These are phyloP conservation scores for Aspergillus steynii DNA, from an alignment of 495 filamentous ascomycete genomes.

Conservation along the genomic window DNA sequence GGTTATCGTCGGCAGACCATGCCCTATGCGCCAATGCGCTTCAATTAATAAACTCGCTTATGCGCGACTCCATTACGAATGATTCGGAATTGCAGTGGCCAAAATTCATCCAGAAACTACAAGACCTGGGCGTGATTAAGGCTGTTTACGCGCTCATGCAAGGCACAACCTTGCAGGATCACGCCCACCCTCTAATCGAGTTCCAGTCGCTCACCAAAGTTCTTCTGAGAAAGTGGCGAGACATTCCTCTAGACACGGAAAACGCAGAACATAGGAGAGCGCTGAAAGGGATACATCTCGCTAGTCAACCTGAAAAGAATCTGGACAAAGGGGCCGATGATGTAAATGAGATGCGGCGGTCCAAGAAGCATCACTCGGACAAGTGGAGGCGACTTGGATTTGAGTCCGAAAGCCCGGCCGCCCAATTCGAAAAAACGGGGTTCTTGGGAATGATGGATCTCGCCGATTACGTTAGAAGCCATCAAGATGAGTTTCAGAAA, in stretches of 20 bases:
- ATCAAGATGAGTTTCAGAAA: constrained; percentile 91
- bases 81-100: constrained; percentile 83
- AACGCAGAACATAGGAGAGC: constrained; percentile 86
- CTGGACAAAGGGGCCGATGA: constrained; percentile 32
- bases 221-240: constrained; percentile 85
- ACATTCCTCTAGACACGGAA: constrained; percentile 80
- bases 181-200: constrained; percentile 87
- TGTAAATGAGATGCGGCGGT: constrained; percentile 53
- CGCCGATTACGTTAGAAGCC: constrained; percentile 86
- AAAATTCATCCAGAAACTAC: constrained; percentile 87
- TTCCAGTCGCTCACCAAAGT: constrained; percentile 93
- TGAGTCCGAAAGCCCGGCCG: constrained; percentile 79
- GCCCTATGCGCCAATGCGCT: constrained; percentile 94
- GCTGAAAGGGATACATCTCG: constrained; percentile 77
- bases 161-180: constrained; percentile 87
- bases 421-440: constrained; percentile 82
- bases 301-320: constrained; percentile 68
- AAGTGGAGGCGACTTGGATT: constrained; percentile 95
- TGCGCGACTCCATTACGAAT: constrained; percentile 88
- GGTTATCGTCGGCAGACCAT: constrained; percentile 91
- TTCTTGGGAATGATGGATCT: constrained; percentile 98
- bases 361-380: constrained; percentile 73
- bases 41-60: constrained; percentile 91
- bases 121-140: constrained; percentile 91
- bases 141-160: constrained; percentile 92